Base-by-base conservation (phyloP, 495 filamentous ascomycete genomes). In the Penicillium fimorum region DNA sequence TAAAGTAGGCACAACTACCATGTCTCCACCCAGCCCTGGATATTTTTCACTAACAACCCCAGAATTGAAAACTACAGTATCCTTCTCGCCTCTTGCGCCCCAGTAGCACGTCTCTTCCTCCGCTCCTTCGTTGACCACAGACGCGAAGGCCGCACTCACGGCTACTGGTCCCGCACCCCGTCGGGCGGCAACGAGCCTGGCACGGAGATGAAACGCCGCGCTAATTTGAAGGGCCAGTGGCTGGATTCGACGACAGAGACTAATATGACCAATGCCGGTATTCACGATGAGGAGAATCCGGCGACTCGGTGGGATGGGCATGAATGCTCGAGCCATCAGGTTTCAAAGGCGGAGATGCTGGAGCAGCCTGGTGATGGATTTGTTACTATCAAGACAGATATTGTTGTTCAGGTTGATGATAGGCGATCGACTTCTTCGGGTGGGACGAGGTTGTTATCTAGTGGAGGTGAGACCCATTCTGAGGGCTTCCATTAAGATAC, bases 51-150 rank as follows among this genome's bases (percentile, higher is more conserved):
- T 40, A 18, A 42, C 27, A 29, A 17, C 7, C 15, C 1, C 58
- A 73, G 70, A 37, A 71, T 73, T n/a, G 70, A 73, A 48, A 73
- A 73, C 51, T 73, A 73, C 47, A 65, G 62, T 41, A 73, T 73
- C 29, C 58, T 73, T 6, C 56, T 73, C 37, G 70, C 67, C 11
- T 70, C 65, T 3, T 70, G 67, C 17, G 70, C 70, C 18, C 67
- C 68, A 1, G 68, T 71, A 20, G 65, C 67, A n/a, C 57, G 68
- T 12, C 62, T 71, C 30, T 69, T 71, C 50, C 66, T 71, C 8
- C 68, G 67, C 2, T 51, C 61, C 11, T 42, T 72, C 17, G 61
- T 70, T 13, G 65, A 72, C 25, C 47, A 56, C 24, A 51, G 58
- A 43, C 62, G 58, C 27, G 58, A 59, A 25, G 63, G 65, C 6